Percentiles rank a stretch among this genome's conserved stretches.
Conservation (phyloP, 768 basidiomycete species). For the Naganishia kalamii region DNA sequence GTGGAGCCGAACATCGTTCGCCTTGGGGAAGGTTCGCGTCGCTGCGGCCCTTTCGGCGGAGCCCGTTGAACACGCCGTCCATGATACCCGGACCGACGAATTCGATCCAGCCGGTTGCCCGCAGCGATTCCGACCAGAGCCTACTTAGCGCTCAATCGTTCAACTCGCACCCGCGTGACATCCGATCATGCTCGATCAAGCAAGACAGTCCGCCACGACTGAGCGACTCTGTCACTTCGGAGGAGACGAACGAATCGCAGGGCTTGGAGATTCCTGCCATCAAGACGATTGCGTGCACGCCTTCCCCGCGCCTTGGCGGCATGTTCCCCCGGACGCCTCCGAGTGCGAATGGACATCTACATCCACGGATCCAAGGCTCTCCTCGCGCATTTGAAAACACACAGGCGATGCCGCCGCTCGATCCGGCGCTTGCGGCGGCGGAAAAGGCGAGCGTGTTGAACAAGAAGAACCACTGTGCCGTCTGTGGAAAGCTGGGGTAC, state of each 20-base stretch:
- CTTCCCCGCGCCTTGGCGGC: neutral
- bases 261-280: conserved; percentile 6
- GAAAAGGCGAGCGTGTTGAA: conserved; percentile 17
- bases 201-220: conserved; percentile 2
- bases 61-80: neutral
- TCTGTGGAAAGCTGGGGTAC: conserved; percentile 12
- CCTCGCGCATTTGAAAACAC: conserved; percentile 18
- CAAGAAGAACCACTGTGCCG: conserved; percentile 5
- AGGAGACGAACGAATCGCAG: conserved; percentile 1
- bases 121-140: neutral
- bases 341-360: neutral
- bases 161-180: neutral
- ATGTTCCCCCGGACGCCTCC: conserved; percentile 13
- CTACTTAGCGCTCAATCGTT: neutral
- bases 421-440: conserved; percentile 11
- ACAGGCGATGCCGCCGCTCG: conserved; percentile 2
- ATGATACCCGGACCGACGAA: neutral
- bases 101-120: neutral
- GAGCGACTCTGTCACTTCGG: conserved; percentile 7
- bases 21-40: neutral
- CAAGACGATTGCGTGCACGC: conserved; percentile 10
- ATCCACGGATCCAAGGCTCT: neutral
- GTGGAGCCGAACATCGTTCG: neutral
- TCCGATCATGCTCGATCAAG: neutral
- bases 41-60: neutral